Evolutionary conservation across 2,329 filamentous ascomycete genomes (phyloP).

Genomic region (Penicillium brasilianum): DNA sequence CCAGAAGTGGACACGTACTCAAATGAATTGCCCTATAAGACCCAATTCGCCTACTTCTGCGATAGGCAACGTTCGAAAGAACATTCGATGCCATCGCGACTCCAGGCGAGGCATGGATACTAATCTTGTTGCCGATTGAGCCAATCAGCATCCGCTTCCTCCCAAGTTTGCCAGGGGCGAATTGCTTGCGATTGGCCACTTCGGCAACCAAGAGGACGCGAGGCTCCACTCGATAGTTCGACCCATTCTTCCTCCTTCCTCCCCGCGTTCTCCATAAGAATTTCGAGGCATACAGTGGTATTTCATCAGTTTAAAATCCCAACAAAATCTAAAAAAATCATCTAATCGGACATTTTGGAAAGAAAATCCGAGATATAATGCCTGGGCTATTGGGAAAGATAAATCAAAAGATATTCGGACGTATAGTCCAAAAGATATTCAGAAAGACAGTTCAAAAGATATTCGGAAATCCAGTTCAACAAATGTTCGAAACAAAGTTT

Average conservation of each 20-base stretch:
- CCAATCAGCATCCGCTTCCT: slow-evolving; percentile 1
- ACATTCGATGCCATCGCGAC: neutral
- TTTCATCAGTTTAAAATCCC: too few relatives aligned
- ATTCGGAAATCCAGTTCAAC: too few relatives aligned
- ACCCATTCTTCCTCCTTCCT: slow-evolving; percentile 1
- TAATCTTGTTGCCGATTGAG: slow-evolving; percentile 1
- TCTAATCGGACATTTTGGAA: too few relatives aligned
- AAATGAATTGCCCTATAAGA: neutral
- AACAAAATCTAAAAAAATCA: too few relatives aligned
- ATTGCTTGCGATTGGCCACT: slow-evolving; percentile 7
- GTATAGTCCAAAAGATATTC: too few relatives aligned
- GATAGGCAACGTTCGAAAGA: neutral
- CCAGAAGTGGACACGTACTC: neutral
- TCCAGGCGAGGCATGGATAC: neutral
- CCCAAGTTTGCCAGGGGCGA: neutral
- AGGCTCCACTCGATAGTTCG: neutral
- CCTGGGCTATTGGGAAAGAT: too few relatives aligned
- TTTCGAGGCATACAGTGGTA: too few relatives aligned
- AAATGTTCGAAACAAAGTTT: too few relatives aligned
- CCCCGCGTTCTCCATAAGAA: slow-evolving; percentile 12
- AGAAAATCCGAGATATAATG: too few relatives aligned
- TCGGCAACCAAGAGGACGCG: slow-evolving; percentile 8
- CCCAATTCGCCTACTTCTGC: too few relatives aligned
- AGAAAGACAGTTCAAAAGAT: too few relatives aligned
- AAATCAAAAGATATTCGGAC: too few relatives aligned